Conservation (phyloP, 2,329 filamentous ascomycete genomes). For the Exophiala dermatitidis region DNA sequence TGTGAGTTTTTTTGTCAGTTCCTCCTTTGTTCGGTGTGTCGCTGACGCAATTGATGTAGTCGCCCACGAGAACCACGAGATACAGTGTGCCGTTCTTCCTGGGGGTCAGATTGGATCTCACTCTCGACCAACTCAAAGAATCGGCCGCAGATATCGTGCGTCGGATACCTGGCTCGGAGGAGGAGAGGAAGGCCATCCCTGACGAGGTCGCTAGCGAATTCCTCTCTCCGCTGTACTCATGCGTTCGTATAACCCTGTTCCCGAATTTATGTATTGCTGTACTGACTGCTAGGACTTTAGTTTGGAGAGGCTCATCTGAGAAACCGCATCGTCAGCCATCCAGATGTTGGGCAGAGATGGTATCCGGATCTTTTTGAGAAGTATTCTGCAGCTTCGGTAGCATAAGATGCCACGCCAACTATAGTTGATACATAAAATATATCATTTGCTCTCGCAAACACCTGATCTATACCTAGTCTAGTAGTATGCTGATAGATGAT, state of each 20-base stretch:
- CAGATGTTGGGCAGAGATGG: constrained; percentile 1
- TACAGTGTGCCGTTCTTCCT: constrained; percentile 52
- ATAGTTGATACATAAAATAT: background rate
- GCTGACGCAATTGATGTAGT: constrained; percentile 18
- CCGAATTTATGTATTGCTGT: background rate
- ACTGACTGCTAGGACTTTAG: background rate
- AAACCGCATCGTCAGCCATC: constrained; percentile 2
- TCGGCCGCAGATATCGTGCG: background rate
- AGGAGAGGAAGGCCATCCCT: background rate
- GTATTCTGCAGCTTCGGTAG: background rate
- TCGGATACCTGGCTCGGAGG: background rate
- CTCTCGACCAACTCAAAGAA: background rate
- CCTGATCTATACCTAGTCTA: no score
- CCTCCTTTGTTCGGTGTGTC: no score
- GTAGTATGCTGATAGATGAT: no score
- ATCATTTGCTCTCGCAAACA: background rate
- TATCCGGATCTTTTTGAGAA: background rate
- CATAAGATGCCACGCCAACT: no score
- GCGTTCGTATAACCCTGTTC: background rate
- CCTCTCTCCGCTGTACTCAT: background rate
- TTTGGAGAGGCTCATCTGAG: background rate
- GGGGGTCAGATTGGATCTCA: constrained; percentile 37
- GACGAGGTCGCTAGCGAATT: constrained; percentile 1
- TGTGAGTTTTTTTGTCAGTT: constrained; percentile 22
- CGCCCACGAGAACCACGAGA: constrained; percentile 29